Evolutionary conservation across 2,329 filamentous ascomycete genomes (phyloP), one percentile per base, ranked within the genome.

Genomic region (Hirsutella minnesotensis): DNA sequence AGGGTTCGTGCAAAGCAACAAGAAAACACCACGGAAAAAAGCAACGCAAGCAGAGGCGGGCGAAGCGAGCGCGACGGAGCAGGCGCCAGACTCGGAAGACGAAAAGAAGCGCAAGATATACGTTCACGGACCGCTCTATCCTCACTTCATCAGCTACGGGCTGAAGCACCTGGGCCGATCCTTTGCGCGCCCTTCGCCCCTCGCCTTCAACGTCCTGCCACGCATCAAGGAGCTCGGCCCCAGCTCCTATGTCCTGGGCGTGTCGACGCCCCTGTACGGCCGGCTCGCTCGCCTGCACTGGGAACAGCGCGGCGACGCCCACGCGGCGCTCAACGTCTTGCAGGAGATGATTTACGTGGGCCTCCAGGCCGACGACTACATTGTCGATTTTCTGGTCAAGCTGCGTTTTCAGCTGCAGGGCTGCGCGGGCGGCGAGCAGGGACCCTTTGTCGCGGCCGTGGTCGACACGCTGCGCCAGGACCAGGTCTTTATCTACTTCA

Each of bases 191-290:
- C 63, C 75, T 0, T 87, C 83, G 1, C 66, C 71, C 0, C 66
- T 83, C 1, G 67, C 70, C 0, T 69, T 83, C 37, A 68, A 70
- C 37, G 60, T 88, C 21, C 66, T 89, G 1, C 81, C 83, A 0
- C 72, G 74, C 8, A 65, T 88, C 51, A 84, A 83, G 55, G 67
- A 72, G 37, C 67, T 86, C 0, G 83, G 84, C 2, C 70, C 83
- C 2, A 73, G 76, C 1, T 82, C 81, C 0, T 86, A 82, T 53
- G 78, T 86, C 7, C 70, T 90, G 1, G 84, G 83, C 39, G 80
- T 77, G 5, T 79, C 79, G 16, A 83, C 82, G 0, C 65, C 72
- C 0, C 75, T 89, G 35, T 89, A 85, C 65, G 80, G 83, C 54
- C 68, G 76, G 39, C 69, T 87, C 29, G 67, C 86, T 20, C 60